Percentiles rank a stretch among this genome's conserved stretches.
phyloP scores from a whole-genome alignment of 306 rosid genomes.

The Ochetophila trinervis region DNA sequence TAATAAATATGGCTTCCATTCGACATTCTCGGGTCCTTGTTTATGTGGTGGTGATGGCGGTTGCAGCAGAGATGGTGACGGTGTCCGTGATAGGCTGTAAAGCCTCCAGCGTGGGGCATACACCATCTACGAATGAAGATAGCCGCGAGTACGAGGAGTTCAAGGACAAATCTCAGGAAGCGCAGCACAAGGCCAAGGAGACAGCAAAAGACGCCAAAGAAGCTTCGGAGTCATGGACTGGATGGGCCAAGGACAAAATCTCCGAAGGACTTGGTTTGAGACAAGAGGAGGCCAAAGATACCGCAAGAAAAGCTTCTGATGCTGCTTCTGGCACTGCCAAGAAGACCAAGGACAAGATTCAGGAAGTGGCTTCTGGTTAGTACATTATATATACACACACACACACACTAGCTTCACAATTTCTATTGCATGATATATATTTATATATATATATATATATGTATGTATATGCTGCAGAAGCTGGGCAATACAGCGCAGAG shows the following conservation, averaged over 20 bases:
- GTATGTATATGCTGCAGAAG: constrained; percentile 29
- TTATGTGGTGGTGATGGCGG: constrained; percentile 11
- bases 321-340: constrained; percentile 34
- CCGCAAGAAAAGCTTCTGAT: constrained; percentile 28
- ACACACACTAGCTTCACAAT: background rate
- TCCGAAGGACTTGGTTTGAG: constrained; percentile 62
- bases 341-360: constrained; percentile 30
- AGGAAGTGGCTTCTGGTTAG: constrained; percentile 54
- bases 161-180: constrained; percentile 22
- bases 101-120: constrained; percentile 34
- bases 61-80: constrained; percentile 11
- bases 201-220: constrained; percentile 38
- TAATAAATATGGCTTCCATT: constrained; percentile 39
- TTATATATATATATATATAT: background rate
- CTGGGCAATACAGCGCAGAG: constrained; percentile 40
- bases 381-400: background rate
- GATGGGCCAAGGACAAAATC: constrained; percentile 83
- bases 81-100: constrained; percentile 10
- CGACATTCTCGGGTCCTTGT: constrained; percentile 16
- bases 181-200: constrained; percentile 34
- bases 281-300: constrained; percentile 4
- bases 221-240: constrained; percentile 66
- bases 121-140: constrained; percentile 43
- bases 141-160: constrained; percentile 34
- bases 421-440: too few relatives aligned